These are phyloP conservation scores for Axilococcus clingmanii DNA, from an alignment of 139 green algal genomes.

Conservation along the genomic window DNA sequence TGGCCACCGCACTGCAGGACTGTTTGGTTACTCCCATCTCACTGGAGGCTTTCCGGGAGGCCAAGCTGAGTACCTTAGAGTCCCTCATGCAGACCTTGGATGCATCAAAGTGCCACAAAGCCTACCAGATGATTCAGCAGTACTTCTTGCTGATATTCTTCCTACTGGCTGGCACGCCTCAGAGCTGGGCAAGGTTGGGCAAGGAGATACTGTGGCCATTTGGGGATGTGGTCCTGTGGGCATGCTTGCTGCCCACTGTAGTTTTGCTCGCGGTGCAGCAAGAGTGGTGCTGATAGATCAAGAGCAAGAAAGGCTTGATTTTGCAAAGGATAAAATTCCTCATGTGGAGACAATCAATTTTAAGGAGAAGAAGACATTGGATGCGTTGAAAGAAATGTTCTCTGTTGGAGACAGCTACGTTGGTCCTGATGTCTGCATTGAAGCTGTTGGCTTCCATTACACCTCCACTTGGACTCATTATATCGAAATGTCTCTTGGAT, in stretches of 20 bases:
- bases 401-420: background rate
- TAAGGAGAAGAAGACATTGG: constrained; percentile 22
- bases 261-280: constrained; percentile 30
- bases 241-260: constrained; percentile 59
- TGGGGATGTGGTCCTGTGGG: constrained; percentile 49
- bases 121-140: constrained; percentile 27
- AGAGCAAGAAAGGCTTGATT: constrained; percentile 42
- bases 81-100: constrained; percentile 55
- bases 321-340: constrained; percentile 17
- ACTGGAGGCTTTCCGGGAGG: constrained; percentile 56
- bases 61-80: constrained; percentile 59
- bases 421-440: constrained; percentile 55
- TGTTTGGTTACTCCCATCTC: constrained; percentile 42
- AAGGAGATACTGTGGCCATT: constrained; percentile 58
- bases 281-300: constrained; percentile 56
- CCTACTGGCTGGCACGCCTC: constrained; percentile 57
- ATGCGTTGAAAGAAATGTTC: constrained; percentile 24
- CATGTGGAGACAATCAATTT: constrained; percentile 46
- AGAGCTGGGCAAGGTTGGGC: constrained; percentile 44
- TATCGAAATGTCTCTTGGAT: constrained; percentile 32
- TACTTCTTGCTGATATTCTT: constrained; percentile 69
- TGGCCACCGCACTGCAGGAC: constrained; percentile 26
- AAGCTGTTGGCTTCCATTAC: constrained; percentile 67
- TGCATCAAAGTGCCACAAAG: constrained; percentile 41
- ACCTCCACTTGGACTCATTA: constrained; percentile 33